phyloP scores from a whole-genome alignment of 768 basidiomycete species.

The Lactarius pseudohatsudake region DNA sequence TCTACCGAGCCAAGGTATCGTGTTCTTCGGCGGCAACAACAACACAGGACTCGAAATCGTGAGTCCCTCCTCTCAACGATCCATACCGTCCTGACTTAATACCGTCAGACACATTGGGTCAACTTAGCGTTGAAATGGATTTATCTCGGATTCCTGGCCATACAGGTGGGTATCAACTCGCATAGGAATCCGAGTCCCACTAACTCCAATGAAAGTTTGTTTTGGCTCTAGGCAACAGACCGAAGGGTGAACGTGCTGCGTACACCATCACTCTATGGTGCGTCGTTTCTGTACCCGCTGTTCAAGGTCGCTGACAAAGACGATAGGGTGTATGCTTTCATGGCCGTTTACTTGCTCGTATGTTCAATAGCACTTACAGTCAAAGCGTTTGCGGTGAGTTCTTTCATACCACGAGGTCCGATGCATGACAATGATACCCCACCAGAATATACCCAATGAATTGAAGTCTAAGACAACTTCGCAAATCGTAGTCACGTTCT shows the following conservation, averaged over 20 bases:
- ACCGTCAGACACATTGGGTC: constrained; percentile 78
- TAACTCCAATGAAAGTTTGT: constrained; percentile 47
- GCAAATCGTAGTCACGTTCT: constrained; percentile 58
- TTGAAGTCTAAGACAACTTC: constrained; percentile 49
- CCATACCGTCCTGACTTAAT: background rate
- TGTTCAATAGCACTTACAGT: constrained; percentile 86
- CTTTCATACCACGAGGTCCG: background rate
- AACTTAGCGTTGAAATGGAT: constrained; percentile 83
- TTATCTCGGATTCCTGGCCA: constrained; percentile 78
- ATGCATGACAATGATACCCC: constrained; percentile 8
- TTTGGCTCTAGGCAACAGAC: constrained; percentile 75
- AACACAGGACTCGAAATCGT: constrained; percentile 47
- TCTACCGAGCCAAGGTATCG: constrained; percentile 52
- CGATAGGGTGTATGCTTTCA: constrained; percentile 77
- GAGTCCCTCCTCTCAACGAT: constrained; percentile 34
- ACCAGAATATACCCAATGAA: constrained; percentile 52
- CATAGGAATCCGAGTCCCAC: background rate
- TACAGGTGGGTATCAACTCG: constrained; percentile 52
- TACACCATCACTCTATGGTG: constrained; percentile 75
- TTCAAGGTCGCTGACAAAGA: constrained; percentile 4
- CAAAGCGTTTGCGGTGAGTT: constrained; percentile 69
- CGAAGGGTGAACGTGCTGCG: constrained; percentile 80
- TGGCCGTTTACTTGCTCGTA: constrained; percentile 80
- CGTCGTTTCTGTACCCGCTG: constrained; percentile 26
- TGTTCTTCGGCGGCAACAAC: constrained; percentile 67